These are phyloP conservation scores for Candida odintsovae DNA, from an alignment of 805 yeast genomes.

Conservation along the genomic window DNA sequence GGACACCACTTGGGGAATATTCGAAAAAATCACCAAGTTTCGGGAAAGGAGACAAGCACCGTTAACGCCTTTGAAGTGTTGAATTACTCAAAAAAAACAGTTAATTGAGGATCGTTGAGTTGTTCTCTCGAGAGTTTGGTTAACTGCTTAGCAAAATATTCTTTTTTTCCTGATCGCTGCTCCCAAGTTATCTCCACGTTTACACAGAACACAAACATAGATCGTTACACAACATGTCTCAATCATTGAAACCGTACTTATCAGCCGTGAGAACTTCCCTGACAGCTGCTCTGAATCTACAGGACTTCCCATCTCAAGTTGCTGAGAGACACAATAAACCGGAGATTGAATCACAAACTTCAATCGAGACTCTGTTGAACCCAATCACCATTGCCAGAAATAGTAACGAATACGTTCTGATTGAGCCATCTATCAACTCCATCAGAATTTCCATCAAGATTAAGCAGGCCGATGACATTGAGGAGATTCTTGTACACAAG, in stretches of 20 bases:
- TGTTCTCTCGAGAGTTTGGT: no score
- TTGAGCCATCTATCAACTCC: constrained; percentile 91
- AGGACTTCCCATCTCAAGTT: constrained; percentile 90
- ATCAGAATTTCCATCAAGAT: constrained; percentile 87
- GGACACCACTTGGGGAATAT: neutral
- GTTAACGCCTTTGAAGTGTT: no score
- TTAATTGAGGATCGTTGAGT: no score
- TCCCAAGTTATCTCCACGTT: no score
- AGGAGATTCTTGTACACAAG: constrained; percentile 87
- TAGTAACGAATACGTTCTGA: constrained; percentile 86
- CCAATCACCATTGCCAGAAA: constrained; percentile 90
- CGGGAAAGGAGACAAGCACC: neutral
- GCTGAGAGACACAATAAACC: constrained; percentile 98
- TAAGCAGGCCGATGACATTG: constrained; percentile 97
- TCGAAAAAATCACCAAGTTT: no score
- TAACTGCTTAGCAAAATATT: no score
- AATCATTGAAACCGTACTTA: constrained; percentile 91
- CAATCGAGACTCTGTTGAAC: constrained; percentile 79
- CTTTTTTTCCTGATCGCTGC: no score
- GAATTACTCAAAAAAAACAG: no score
- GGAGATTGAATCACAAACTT: constrained; percentile 82
- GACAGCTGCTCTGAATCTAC: constrained; percentile 88
- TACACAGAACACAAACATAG: no score
- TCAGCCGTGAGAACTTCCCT: constrained; percentile 90
- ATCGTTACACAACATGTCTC: constrained; percentile 52